These are phyloP conservation scores for Aciculoconidium aculeatum DNA, from an alignment of 805 yeast genomes.

Conservation along the genomic window DNA sequence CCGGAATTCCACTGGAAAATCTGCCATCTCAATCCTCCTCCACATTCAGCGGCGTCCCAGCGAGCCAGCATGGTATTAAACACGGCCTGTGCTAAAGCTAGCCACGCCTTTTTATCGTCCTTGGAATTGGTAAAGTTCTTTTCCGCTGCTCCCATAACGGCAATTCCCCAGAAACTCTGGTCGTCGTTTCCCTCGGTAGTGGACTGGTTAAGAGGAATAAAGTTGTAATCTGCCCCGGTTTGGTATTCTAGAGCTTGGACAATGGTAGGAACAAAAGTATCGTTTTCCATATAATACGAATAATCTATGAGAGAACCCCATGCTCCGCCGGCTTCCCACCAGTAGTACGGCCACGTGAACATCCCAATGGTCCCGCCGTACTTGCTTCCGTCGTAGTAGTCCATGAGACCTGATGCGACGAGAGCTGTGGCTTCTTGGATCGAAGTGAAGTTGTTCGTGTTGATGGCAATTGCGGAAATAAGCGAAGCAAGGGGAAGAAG, in stretches of 20 bases:
- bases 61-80: constrained; percentile 41
- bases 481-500: constrained; percentile 9
- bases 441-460: constrained; percentile 36
- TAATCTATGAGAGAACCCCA: constrained; percentile 85
- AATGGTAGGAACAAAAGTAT: constrained; percentile 54
- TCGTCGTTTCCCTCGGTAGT: constrained; percentile 97
- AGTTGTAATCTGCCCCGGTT: constrained; percentile 60
- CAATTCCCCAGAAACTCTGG: constrained; percentile 95
- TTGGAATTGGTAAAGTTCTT: constrained; percentile 62
- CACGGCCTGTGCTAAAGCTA: constrained; percentile 36
- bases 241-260: constrained; percentile 66
- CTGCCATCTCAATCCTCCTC: constrained; percentile 44
- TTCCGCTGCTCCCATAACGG: constrained; percentile 90
- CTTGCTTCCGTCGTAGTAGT: constrained; percentile 69
- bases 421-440: constrained; percentile 52
- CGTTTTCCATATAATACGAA: constrained; percentile 63
- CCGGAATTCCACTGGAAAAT: constrained; percentile 45
- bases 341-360: constrained; percentile 87
- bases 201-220: constrained; percentile 81
- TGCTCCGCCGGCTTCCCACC: constrained; percentile 99
- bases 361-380: constrained; percentile 80
- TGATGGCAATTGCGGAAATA: constrained; percentile 28
- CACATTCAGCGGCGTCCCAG: constrained; percentile 34
- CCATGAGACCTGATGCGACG: constrained; percentile 68
- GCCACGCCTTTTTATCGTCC: constrained; percentile 32